Evolutionary conservation across 2,329 filamentous ascomycete genomes (phyloP), one percentile per base, ranked within the genome.

Genomic region (Stachybotrys chartarum): DNA sequence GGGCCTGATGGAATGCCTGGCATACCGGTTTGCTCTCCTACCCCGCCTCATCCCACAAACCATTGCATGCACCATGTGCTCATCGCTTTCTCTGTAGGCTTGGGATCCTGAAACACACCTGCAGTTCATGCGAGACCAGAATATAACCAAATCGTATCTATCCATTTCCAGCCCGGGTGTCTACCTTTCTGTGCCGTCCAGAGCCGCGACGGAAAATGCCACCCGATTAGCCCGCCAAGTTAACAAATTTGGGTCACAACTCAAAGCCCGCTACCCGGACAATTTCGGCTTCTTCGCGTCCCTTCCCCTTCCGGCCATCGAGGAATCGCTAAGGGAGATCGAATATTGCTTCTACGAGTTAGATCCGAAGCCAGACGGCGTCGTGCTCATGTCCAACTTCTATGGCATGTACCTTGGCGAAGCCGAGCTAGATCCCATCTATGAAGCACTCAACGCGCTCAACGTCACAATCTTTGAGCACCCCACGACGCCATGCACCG

Each of bases 321-420:
- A 73, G 1, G 73, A 72, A 3, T 69, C 73, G 7, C 62, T 83
- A 7, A 58, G 61, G 3, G 81, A 84, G 59, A 78, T 83, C 32
- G 70, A 72, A 0, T 63, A 66, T 3, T 72, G 71, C 1, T 63
- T 75, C 3, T 64, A 68, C 10, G 68, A 76, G 42, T 60, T 74
- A 32, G 71, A 75, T 7, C 59, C 62, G 0, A 59, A 55, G 44
- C 76, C 75, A 0, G 78, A 82, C 57, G 80, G 81, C 1, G 74
- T 82, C 51, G 72, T 72, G 0, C 60, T 83, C 5, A 59, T 79
- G 61, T 79, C 80, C 1, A 84, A 83, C 56, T 72, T 72, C 30
- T 74, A 80, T 50, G 80, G 80, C 6, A 60, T 72, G 12, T 83
- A 83, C 60, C 64, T 82, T 1, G 81, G 81, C 4, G 73, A 79